These are phyloP conservation scores for Chlorella sp. DNA, from an alignment of 139 green algal species.

Conservation along the genomic window DNA sequence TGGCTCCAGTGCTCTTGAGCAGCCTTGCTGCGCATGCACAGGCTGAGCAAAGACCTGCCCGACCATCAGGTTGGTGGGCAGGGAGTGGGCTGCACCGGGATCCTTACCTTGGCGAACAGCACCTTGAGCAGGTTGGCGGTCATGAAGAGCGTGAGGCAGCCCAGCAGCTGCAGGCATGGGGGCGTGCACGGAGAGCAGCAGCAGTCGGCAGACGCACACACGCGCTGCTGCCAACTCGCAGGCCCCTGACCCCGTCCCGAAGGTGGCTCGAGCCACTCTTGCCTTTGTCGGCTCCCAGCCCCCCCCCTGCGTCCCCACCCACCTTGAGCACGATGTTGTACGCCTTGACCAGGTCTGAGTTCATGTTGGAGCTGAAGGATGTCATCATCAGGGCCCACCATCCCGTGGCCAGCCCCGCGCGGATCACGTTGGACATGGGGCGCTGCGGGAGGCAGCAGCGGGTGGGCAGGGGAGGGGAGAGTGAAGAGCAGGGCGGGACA, in stretches of 20 bases:
- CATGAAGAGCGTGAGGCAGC: constrained; percentile 74
- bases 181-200: no score
- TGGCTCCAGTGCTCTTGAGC: no score
- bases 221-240: no score
- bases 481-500: no score
- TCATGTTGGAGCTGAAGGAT: background rate
- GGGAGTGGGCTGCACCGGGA: no score
- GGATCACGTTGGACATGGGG: constrained; percentile 44
- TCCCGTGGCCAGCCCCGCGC: constrained; percentile 28
- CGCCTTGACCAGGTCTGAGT: background rate
- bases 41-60: no score
- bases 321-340: constrained; percentile 39
- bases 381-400: constrained; percentile 50
- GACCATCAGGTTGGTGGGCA: no score
- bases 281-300: no score
- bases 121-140: constrained; percentile 77
- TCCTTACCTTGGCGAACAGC: constrained; percentile 76
- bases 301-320: background rate
- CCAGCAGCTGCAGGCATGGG: constrained; percentile 48
- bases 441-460: background rate
- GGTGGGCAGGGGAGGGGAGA: background rate
- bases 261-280: no score
- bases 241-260: no score
- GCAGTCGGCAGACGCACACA: no score
- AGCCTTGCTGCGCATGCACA: no score